Evolutionary conservation across 352 stramenopile genomes (phyloP), one percentile per base, ranked within the genome.

Genomic region (Pythium phragmiticola): DNA sequence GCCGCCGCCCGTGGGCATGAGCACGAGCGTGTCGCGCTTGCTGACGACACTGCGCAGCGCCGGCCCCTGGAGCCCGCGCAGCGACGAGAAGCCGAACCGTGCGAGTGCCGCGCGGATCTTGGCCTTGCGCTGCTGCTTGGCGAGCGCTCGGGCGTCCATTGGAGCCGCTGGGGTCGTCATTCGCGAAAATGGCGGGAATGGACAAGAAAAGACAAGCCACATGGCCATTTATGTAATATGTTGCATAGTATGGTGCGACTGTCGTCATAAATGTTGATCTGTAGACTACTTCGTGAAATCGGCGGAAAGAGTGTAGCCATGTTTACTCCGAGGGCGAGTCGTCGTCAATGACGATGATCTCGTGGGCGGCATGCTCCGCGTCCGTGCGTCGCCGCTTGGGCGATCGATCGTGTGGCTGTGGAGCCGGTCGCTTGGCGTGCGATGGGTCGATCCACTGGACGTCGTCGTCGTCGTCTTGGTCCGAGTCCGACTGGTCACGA

Each of bases 1-100:
- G 59, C 97, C 97, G 34, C 94, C 94, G 7, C 97, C 97, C 13
- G 97, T 99, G n/a, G 97, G 93, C 67, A 98, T 90, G 8, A 99
- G 82, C 37, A 98, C 77, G 14, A 99, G 53, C 16, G 79, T 72
- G 69, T 89, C 71, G 42, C 81, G 74, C 28, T 63, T 62, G 4
- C 60, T 68, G 12, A 87, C 49, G 48, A 84, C 78, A 26, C 70
- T 75, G 16, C 76, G 75, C 52, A 87, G 36, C 33, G 74, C 78
- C 2, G 75, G 60, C 2, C 65, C 77, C 28, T 87, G 77, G 0
- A 84, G 58, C 2, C 80, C 68, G 6, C 78, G 75, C 42, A 87
- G 49, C 14, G 62, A 74, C 26, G 59, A 41, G 63, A 83, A 84
- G 36, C 80, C 75, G 37, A 89, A 77, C 2, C 71, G 71, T 45